Percentiles rank a stretch among this genome's conserved stretches.
Evolutionary conservation across 2,329 filamentous ascomycete species (phyloP).

Genomic region (Aspergillus arachidicola): DNA sequence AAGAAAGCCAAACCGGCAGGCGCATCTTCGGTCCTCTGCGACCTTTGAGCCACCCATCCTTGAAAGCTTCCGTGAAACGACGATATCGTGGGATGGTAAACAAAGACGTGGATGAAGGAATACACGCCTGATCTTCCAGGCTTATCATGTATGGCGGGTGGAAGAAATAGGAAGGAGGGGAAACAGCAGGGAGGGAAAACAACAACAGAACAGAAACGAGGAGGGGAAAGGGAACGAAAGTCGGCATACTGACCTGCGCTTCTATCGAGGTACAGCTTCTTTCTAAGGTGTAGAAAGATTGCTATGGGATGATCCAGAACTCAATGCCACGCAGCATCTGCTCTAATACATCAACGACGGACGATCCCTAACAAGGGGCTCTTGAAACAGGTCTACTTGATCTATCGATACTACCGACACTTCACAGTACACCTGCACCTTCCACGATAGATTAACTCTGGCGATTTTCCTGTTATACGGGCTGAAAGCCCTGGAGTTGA

Average conservation of each 20-base stretch:
- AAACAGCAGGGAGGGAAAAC: not conserved
- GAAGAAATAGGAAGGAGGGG: slow-evolving; percentile 3
- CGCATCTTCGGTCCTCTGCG: not conserved
- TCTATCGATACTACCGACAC: not conserved
- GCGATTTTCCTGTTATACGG: not conserved
- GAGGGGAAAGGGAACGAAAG: not conserved
- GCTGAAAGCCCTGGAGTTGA: not conserved
- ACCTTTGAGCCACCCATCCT: slow-evolving; percentile 5
- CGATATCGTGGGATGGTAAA: not conserved
- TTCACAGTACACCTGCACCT: not conserved
- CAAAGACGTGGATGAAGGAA: not conserved
- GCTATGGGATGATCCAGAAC: not conserved
- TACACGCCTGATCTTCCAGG: not conserved
- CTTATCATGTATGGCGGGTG: not conserved
- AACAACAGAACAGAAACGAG: not conserved
- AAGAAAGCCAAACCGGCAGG: slow-evolving; percentile 3
- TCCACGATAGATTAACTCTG: not conserved
- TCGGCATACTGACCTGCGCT: not conserved
- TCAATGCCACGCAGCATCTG: not conserved
- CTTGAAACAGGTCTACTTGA: not conserved
- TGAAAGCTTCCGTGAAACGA: not conserved
- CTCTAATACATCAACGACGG: not conserved
- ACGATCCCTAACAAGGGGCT: too few relatives aligned
- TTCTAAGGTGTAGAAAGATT: not conserved
- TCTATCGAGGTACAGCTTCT: not conserved